A percentile compares a stretch with the other conserved stretches of the same genome.
phyloP scores from a whole-genome alignment of 352 stramenopile genomes.

The Globisporangium okanoganense region DNA sequence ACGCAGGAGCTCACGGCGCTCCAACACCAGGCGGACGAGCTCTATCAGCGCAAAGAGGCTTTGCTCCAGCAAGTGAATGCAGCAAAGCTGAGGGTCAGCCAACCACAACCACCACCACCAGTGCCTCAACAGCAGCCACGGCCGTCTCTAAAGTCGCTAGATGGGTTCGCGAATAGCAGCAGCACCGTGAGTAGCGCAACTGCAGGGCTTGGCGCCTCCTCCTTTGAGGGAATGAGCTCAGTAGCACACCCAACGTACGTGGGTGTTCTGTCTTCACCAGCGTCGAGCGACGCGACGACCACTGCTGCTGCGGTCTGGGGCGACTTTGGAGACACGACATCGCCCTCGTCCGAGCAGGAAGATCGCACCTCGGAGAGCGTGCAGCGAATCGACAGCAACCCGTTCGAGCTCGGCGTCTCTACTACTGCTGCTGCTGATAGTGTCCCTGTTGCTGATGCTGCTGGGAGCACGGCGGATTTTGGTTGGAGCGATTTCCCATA shows the following conservation, averaged over 20 bases:
- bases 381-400: background rate
- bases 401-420: conserved; percentile 9
- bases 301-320: background rate
- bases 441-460: too few relatives aligned
- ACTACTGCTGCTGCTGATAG: too few relatives aligned
- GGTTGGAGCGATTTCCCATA: too few relatives aligned
- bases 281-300: conserved; percentile 1
- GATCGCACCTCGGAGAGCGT: conserved; percentile 9
- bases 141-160: background rate
- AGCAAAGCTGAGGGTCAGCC: background rate
- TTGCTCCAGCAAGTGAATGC: conserved; percentile 21
- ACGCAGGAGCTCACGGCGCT: conserved; percentile 45
- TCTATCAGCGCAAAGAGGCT: conserved; percentile 21
- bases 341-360: conserved; percentile 4
- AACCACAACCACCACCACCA: background rate
- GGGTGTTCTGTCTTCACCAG: background rate
- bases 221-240: background rate
- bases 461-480: too few relatives aligned
- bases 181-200: background rate
- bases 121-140: background rate
- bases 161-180: background rate
- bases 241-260: background rate
- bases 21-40: conserved; percentile 34
- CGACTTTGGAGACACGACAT: background rate
- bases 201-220: background rate